These are phyloP conservation scores for Litsea cubeba DNA, from an alignment of 164 flowering plant species.

Conservation along the genomic window DNA sequence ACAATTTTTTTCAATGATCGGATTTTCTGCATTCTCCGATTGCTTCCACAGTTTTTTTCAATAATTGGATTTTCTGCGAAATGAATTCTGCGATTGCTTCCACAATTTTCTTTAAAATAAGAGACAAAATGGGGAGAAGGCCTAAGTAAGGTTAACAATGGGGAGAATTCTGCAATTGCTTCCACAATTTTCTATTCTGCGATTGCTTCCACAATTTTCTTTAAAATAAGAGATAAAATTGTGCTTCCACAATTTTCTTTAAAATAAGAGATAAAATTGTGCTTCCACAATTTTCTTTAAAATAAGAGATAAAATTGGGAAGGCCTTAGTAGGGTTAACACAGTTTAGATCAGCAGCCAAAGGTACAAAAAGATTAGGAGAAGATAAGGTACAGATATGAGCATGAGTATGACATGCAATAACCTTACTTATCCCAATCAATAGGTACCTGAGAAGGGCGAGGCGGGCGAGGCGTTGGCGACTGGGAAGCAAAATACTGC, in stretches of 20 bases:
- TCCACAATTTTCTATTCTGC: too few relatives aligned
- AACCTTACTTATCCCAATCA: slow-evolving; percentile 14
- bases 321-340: not conserved
- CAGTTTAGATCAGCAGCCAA: not conserved
- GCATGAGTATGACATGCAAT: not conserved
- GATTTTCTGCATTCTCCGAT: too few relatives aligned
- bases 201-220: too few relatives aligned
- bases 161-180: too few relatives aligned
- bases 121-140: too few relatives aligned
- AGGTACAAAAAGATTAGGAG: not conserved
- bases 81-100: too few relatives aligned
- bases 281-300: not conserved
- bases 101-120: too few relatives aligned
- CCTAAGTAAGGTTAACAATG: too few relatives aligned
- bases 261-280: not conserved
- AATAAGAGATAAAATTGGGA: not conserved
- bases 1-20: too few relatives aligned
- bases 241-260: not conserved
- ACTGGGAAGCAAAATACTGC: slow-evolving; percentile 82
- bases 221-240: not conserved
- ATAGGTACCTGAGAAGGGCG: slow-evolving; percentile 59
- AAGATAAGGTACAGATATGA: not conserved
- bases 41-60: too few relatives aligned
- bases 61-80: too few relatives aligned
- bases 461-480: slow-evolving; percentile 54